Evolutionary conservation across 305 asterid genomes (phyloP).

Genomic region (Petunia hybrid): DNA sequence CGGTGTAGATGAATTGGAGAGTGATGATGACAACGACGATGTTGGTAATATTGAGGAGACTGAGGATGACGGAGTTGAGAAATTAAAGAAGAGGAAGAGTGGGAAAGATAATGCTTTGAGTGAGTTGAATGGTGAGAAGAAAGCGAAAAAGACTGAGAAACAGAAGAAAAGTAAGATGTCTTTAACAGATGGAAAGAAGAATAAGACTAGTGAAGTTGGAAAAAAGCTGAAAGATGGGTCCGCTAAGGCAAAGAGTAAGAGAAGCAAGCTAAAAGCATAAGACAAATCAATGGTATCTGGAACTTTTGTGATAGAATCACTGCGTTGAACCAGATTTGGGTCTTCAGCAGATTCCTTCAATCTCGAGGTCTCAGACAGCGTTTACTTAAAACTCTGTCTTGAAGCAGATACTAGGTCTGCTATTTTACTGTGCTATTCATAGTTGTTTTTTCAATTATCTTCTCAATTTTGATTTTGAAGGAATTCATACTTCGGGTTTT

Average conservation of each 20-base stretch:
- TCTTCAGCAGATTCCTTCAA: background rate
- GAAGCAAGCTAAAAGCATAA: slow-evolving; percentile 39
- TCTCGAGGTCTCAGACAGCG: background rate
- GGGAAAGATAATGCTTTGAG: slow-evolving; percentile 14
- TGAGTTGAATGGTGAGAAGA: slow-evolving; percentile 22
- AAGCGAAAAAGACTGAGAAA: background rate
- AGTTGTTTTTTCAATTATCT: slow-evolving; percentile 17
- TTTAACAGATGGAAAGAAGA: slow-evolving; percentile 35
- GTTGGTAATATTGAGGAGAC: slow-evolving; percentile 32
- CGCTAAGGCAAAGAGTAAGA: slow-evolving; percentile 32
- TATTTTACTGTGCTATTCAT: background rate
- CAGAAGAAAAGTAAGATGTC: slow-evolving; percentile 29
- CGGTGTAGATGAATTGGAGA: slow-evolving; percentile 52
- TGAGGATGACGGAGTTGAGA: slow-evolving; percentile 30
- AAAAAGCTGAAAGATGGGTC: slow-evolving; percentile 36
- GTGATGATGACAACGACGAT: slow-evolving; percentile 41
- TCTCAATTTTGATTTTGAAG: background rate
- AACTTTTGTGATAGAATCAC: background rate
- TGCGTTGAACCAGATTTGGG: background rate
- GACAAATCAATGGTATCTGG: background rate
- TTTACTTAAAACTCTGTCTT: slow-evolving; percentile 14
- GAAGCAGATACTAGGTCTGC: background rate
- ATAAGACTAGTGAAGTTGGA: slow-evolving; percentile 33
- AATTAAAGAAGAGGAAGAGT: slow-evolving; percentile 30
- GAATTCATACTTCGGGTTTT: background rate